Evolutionary conservation across 176 grass and related monocot genomes (phyloP), one percentile per base, ranked within the genome.

Genomic region (Carex parvula): DNA sequence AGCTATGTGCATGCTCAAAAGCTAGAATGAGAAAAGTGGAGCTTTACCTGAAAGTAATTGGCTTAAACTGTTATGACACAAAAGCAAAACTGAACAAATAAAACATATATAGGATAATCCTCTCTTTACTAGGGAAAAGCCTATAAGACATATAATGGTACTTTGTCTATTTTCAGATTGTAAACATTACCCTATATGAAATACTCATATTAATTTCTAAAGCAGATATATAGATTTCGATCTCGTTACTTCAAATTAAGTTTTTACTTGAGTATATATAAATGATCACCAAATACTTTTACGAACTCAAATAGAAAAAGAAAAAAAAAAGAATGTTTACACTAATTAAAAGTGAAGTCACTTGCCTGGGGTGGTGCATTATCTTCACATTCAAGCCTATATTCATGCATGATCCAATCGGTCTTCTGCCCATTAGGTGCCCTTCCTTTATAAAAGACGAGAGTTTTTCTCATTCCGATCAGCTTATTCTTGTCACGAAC

Each of bases 361-460:
- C 90, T 94, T 93, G 83, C 95, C 92, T 95, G 96, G 0, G 91
- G 96, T 1, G 89, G 89, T 15, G 89, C 96, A 71, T 90, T 98
- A 70, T 98, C 96, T 74, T 98, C 96, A 3, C 88, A 90, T 87
- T 98, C 95, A 0, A 98, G 96, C 41, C 96, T 89, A 70, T 98
- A 98, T 89, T 98, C 96, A 29, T 98, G 96, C 88, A 98, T 93
- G 89, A 98, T 98, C 96, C 96, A 98, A 15, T 98, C 93, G 0
- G 88, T 86, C 83, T 98, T 98, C 81, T 95, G 88, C 3, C 96
- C 96, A 17, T 98, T 95, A 54, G 96, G 96, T 1, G 96, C 96
- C 81, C 96, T 93, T 21, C 96, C 96, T 81, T 95, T 98, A 84
- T 98, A 98, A 81, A 98, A 98, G 79, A 98, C 96, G 1, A 98